Evolutionary conservation across 2,329 filamentous ascomycete species (phyloP), one percentile per base, ranked within the genome.

Genomic region (Aureobasidium sp.): DNA sequence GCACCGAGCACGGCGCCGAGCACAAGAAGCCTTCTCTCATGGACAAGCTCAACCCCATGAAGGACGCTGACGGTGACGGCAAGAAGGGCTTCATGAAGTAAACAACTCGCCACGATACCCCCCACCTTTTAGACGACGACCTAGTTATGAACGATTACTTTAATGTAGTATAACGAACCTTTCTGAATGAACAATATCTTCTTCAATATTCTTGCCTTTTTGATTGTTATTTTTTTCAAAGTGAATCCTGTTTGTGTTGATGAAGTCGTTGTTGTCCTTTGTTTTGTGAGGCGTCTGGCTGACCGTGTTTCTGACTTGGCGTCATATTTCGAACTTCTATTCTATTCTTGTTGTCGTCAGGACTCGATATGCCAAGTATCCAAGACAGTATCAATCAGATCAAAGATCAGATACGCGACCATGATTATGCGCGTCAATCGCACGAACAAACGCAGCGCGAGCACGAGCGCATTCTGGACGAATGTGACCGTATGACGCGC

Each of bases 71-170:
- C 64, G 74, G 78, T 45, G 81, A 84, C 69, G 81, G 82, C 61
- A 81, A 83, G 74, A 71, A 73, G 38, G 81, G 81, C 2, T 66
- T 83, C 64, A 79, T 82, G 77, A 70, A 76, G 54, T 81, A 77
- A 65, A 65, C n/a, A 57, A 57, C 25, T 27, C 50, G 17, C n/a
- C 29, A 29, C 17, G 53, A 57, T 25, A 35, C 21, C 40, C 27
- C 11, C n/a, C n/a, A n/a, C n/a, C n/a, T n/a, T n/a, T n/a, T 35
- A 25, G 19, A 38, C 11, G 10, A 55, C n/a, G 50, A 53, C 40
- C 13, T n/a, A 51, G 33, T 37, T 10, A 51, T 21, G 53, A 57
- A 45, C 40, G 25, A 55, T 43, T 31, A 54, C 21, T 27, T 46
- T 57, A 57, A 57, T 57, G 40, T 57, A 57, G 53, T 27, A 57